Conservation (phyloP, 768 basidiomycete genomes). For the Lepiota brunneoincarnata region DNA sequence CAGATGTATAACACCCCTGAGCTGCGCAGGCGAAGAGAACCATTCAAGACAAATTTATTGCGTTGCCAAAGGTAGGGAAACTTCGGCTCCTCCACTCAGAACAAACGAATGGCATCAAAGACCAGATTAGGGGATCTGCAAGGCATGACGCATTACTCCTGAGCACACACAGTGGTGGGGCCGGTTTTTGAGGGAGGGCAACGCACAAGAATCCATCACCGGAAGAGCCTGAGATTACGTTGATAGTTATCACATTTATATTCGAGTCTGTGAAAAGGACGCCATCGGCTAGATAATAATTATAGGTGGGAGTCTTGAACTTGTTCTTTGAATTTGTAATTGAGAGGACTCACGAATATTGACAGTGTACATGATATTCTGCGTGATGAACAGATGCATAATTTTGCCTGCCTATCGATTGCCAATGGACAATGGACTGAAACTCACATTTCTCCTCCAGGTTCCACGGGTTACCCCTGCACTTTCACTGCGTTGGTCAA, state of each 20-base stretch:
- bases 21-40: too few species aligned
- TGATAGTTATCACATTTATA: slow-evolving; percentile 28
- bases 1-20: too few species aligned
- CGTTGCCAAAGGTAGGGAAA: too few species aligned
- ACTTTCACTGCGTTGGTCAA: neutral
- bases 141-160: too few species aligned
- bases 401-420: neutral
- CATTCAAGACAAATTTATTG: too few species aligned
- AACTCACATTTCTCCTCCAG: slow-evolving; percentile 33
- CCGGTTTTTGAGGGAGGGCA: neutral
- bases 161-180: too few species aligned
- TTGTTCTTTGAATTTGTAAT: neutral
- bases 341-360: slow-evolving; percentile 28
- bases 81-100: too few species aligned
- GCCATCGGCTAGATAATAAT: neutral
- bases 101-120: too few species aligned
- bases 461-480: slow-evolving; percentile 34
- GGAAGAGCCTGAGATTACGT: slow-evolving; percentile 32
- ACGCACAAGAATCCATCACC: slow-evolving; percentile 31
- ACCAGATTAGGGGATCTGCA: too few species aligned
- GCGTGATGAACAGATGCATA: neutral
- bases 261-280: slow-evolving; percentile 23
- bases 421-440: neutral
- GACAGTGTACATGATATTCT: slow-evolving; percentile 34
- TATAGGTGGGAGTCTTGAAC: neutral